Evolutionary conservation across 257 asterid genomes (phyloP), one percentile per base, ranked within the genome.

Genomic region (Cruciata laevipes): DNA sequence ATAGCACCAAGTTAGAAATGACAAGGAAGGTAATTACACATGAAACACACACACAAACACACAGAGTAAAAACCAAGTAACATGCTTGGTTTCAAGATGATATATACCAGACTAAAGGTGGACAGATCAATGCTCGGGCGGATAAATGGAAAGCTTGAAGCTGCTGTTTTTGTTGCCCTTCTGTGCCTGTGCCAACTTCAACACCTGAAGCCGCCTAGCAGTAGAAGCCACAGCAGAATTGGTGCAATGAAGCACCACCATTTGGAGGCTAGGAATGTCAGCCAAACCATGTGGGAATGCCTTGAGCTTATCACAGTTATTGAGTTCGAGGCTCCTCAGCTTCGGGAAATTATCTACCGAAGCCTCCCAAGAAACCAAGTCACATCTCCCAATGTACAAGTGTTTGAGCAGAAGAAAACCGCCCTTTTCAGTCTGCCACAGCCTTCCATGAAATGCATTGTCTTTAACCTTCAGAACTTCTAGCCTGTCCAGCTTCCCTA

Each of bases 381-480:
- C 71, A 0, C 68, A 32, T 21, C 68, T 62, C 6, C 71, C 78
- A 66, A 77, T 73, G 61, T 59, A 51, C 69, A 77, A 49, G 51
- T 73, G 75, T 27, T 77, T 64, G 20, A 77, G 78, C 7, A 49
- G 44, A 30, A 32, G 71, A 57, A 77, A 77, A 31, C 72, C 82
- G 0, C 71, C 73, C 16, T 71, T 71, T 44, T 66, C 61, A 5
- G 67, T 70, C 17, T 66, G 56, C 82, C 78, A 74, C 63, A 16
- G 7, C 66, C 58, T 55, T 27, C 82, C 82, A 6, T 5, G 17
- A 25, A 77, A 73, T 0, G 78, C 78, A 55, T 55, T 40, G 23
- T 77, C 78, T 27, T 77, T 69, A 63, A 77, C 47, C 63, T 77
- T 77, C 53, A 77, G 65, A 30, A 69, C 78, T 30, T 77, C 82